phyloP scores from a whole-genome alignment of 2,329 filamentous ascomycete species.

The Calonectria pauciramosa region DNA sequence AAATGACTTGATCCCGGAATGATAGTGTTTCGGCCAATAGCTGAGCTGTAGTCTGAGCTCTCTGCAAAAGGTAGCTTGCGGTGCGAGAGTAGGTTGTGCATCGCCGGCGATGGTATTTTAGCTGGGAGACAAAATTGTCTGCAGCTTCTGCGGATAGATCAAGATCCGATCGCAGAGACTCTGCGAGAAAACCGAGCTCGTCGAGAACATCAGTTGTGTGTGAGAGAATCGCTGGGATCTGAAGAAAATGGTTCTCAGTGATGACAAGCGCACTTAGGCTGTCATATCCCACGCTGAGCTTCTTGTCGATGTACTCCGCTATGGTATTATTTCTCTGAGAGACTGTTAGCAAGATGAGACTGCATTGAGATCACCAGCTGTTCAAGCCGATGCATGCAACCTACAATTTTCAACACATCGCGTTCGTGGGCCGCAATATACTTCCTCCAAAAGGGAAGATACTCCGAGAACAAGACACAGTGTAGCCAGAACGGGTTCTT shows the following conservation, averaged over 20 bases:
- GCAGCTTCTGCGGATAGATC: background rate
- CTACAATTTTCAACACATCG: background rate
- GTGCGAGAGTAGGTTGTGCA: conserved; percentile 5
- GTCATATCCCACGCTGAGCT: background rate
- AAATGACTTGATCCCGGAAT: conserved; percentile 1
- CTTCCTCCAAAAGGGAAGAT: background rate
- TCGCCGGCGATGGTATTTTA: background rate
- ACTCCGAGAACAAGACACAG: background rate
- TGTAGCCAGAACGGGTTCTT: conserved; percentile 9
- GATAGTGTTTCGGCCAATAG: background rate
- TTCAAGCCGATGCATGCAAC: background rate
- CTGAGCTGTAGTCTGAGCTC: background rate
- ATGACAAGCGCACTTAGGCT: background rate
- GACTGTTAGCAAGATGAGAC: background rate
- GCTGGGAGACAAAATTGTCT: background rate
- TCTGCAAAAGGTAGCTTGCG: background rate
- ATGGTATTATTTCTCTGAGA: background rate
- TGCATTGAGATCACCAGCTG: background rate
- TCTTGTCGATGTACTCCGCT: background rate
- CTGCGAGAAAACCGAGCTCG: background rate
- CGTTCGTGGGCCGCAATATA: conserved; percentile 2
- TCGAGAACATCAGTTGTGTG: conserved; percentile 3
- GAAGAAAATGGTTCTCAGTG: conserved; percentile 5
- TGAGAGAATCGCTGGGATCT: background rate
- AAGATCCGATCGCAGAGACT: background rate